Evolutionary conservation across 2,329 filamentous ascomycete species (phyloP).

Genomic region (Eutypella sp.): DNA sequence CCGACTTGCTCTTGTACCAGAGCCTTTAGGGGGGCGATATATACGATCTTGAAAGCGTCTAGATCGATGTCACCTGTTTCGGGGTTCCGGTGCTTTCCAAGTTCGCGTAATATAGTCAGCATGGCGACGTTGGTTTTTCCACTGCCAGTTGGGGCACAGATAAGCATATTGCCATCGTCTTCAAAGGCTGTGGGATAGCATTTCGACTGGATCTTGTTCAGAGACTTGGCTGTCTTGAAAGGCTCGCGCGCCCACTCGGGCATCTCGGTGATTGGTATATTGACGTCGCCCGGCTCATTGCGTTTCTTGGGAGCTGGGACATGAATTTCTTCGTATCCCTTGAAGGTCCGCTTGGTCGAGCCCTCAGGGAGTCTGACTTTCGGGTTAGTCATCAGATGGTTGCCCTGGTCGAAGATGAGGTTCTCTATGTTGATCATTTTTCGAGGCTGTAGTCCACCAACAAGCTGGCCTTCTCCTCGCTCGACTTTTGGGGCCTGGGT

Average conservation of each 20-base stretch:
- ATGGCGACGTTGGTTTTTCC: conserved; percentile 99
- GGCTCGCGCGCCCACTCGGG: conserved; percentile 87
- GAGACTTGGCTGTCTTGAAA: conserved; percentile 78
- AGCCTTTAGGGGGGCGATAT: conserved; percentile 93
- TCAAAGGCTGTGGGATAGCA: conserved; percentile 89
- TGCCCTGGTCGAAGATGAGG: conserved; percentile 93
- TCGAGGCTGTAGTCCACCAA: conserved; percentile 80
- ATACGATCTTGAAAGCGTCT: conserved; percentile 97
- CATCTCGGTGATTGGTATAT: conserved; percentile 80
- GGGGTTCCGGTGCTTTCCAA: conserved; percentile 88
- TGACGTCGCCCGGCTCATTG: conserved; percentile 70
- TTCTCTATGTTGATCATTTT: conserved; percentile 93
- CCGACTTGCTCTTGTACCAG: conserved; percentile 97
- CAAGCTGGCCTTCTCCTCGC: conserved; percentile 60
- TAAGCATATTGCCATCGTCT: conserved; percentile 94
- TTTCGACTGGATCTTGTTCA: conserved; percentile 94
- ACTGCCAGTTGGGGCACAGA: conserved; percentile 94
- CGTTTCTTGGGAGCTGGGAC: conserved; percentile 89
- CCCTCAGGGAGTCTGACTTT: conserved; percentile 91
- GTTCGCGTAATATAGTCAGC: conserved; percentile 91
- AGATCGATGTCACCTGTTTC: conserved; percentile 90
- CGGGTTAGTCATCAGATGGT: conserved; percentile 98
- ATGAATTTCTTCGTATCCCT: conserved; percentile 98
- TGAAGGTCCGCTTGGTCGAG: conserved; percentile 91
- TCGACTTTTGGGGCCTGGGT: conserved; percentile 48